Conservation (phyloP, 352 stramenopile genomes). For the Pythium rhizo-oryzae region DNA sequence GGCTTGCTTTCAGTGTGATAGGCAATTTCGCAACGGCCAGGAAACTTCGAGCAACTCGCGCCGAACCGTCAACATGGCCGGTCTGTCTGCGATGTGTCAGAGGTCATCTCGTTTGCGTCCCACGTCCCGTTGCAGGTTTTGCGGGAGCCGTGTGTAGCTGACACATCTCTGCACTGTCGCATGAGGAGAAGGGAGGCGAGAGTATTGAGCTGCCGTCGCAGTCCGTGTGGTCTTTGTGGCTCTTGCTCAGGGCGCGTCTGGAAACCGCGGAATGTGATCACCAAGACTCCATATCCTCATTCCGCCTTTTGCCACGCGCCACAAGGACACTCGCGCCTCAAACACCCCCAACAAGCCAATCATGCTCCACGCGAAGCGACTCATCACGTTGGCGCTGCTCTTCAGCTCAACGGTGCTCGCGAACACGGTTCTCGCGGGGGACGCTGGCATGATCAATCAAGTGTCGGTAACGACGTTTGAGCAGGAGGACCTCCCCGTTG, state of each 20-base stretch:
- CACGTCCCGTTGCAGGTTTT: not conserved
- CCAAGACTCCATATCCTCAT: constrained; percentile 3
- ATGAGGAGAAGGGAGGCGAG: not conserved
- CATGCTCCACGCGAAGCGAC: constrained; percentile 30
- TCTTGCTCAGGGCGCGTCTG: not conserved
- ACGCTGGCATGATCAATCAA: not conserved
- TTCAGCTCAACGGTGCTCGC: constrained; percentile 23
- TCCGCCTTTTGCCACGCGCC: constrained; percentile 29
- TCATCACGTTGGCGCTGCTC: constrained; percentile 26
- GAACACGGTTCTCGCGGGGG: not conserved
- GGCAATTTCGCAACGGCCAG: constrained; percentile 10
- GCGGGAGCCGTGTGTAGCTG: not conserved
- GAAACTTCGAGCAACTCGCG: constrained; percentile 11
- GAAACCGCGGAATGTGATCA: not conserved
- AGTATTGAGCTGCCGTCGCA: not conserved
- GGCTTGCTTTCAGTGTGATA: not conserved
- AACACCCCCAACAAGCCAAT: constrained; percentile 1
- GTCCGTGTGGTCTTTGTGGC: not conserved
- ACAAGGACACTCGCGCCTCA: constrained; percentile 13
- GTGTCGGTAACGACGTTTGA: not conserved
- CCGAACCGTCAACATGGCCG: not conserved
- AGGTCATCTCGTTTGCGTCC: not conserved
- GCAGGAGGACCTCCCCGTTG: not conserved
- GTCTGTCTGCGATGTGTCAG: not conserved
- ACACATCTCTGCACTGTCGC: not conserved